Percentiles rank a stretch among this genome's conserved stretches.
Conservation (phyloP, 495 filamentous ascomycete species). For the Clohesyomyces aquaticus region DNA sequence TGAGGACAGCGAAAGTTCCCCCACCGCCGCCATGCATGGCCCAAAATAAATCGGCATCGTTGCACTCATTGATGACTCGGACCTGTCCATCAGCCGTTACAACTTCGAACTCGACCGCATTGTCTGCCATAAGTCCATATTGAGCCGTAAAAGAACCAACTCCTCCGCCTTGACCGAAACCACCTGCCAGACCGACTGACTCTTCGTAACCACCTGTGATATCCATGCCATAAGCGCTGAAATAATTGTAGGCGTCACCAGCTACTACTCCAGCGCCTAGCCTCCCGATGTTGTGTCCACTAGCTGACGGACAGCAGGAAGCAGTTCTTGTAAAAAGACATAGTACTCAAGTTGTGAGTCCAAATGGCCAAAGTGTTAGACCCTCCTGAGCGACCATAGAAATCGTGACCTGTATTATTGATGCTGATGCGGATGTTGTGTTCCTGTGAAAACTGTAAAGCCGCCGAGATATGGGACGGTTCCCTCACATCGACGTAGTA, state of each 20-base stretch:
- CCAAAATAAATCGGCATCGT: constrained; percentile 34
- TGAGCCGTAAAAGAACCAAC: constrained; percentile 58
- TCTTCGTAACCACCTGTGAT: no score
- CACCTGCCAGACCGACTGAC: constrained; percentile 48
- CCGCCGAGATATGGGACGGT: neutral
- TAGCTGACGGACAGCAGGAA: constrained; percentile 18
- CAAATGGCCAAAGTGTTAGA: constrained; percentile 21
- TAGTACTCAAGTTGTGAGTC: constrained; percentile 23
- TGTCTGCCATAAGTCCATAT: constrained; percentile 60
- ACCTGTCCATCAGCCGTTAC: constrained; percentile 22
- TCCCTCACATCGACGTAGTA: neutral
- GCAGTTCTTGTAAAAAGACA: constrained; percentile 20
- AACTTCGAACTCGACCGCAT: constrained; percentile 54
- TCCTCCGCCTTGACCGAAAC: constrained; percentile 61
- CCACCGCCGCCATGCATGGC: constrained; percentile 25
- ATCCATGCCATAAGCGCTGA: neutral
- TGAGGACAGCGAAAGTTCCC: constrained; percentile 15
- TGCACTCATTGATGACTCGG: constrained; percentile 10
- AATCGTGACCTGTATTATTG: constrained; percentile 33
- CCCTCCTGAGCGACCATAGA: constrained; percentile 26
- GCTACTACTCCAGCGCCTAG: constrained; percentile 63
- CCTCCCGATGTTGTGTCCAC: constrained; percentile 55
- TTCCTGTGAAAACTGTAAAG: neutral
- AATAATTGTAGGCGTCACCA: neutral
- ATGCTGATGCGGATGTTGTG: constrained; percentile 24